Conservation (phyloP, 345 rosid species). For the Eucalyptus dawsonii region DNA sequence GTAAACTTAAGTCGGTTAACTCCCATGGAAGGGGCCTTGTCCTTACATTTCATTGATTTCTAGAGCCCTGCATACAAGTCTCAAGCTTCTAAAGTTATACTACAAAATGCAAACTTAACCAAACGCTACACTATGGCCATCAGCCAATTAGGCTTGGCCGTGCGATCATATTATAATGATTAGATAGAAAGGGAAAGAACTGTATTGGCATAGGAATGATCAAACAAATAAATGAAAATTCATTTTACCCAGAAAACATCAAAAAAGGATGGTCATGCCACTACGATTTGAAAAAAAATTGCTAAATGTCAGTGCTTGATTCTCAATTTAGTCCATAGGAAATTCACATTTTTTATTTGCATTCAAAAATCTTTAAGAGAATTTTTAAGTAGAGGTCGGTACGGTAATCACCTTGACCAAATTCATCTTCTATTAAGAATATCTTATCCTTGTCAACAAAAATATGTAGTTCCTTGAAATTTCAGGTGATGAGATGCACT, state of each 20-base stretch:
- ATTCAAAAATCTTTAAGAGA: too few species aligned
- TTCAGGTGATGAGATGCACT: too few species aligned
- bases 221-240: too few species aligned
- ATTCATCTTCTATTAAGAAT: too few species aligned
- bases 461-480: fast-evolving
- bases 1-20: fast-evolving
- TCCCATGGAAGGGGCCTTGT: neutral
- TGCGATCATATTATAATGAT: neutral
- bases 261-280: neutral
- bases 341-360: neutral
- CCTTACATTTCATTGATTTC: neutral
- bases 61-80: neutral
- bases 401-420: too few species aligned
- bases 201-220: neutral
- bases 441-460: too few species aligned
- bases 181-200: neutral
- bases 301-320: fast-evolving
- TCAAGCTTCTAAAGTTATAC: neutral
- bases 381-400: too few species aligned
- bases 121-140: neutral
- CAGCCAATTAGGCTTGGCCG: fast-evolving
- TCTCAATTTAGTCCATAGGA: neutral
- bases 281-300: too few species aligned
- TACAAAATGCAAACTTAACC: neutral
- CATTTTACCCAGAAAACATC: neutral